Conservation (phyloP, 1,284 basidiomycete species). For the Schizophyllum commune region DNA sequence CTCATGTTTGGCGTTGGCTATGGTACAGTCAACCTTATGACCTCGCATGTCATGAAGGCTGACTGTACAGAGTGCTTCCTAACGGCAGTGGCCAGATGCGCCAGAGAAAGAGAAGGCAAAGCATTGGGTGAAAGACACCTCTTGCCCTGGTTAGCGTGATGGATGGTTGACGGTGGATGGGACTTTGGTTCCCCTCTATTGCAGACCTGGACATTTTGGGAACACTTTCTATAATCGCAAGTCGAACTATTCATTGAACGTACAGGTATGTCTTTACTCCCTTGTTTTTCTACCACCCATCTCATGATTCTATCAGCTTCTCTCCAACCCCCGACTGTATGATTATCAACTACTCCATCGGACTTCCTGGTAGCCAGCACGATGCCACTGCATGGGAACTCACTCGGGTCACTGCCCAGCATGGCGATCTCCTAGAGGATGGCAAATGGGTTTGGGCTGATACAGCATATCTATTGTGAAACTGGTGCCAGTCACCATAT, state of each 20-base stretch:
- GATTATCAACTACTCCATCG: slow-evolving; percentile 24
- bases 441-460: slow-evolving; percentile 28
- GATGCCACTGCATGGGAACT: slow-evolving; percentile 23
- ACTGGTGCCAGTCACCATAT: slow-evolving; percentile 13
- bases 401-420: slow-evolving; percentile 18
- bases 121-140: slow-evolving; percentile 14
- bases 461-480: slow-evolving; percentile 24
- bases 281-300: background rate
- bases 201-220: slow-evolving; percentile 19
- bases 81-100: background rate
- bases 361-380: slow-evolving; percentile 24
- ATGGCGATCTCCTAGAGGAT: slow-evolving; percentile 15
- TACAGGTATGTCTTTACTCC: slow-evolving; percentile 18
- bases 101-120: slow-evolving; percentile 8
- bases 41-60: slow-evolving; percentile 14
- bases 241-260: slow-evolving; percentile 25
- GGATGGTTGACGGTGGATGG: slow-evolving; percentile 27
- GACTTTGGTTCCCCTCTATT: slow-evolving; percentile 22
- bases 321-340: slow-evolving; percentile 21
- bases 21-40: slow-evolving; percentile 18
- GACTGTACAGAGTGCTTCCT: slow-evolving; percentile 7
- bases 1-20: slow-evolving; percentile 11
- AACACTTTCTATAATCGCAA: slow-evolving; percentile 26
- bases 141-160: slow-evolving; percentile 23
- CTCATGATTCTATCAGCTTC: slow-evolving; percentile 10